Percentiles rank a stretch among this genome's conserved stretches.
phyloP scores from a whole-genome alignment of 1,284 basidiomycete species.

The Moesziomyces parantarcticus region DNA sequence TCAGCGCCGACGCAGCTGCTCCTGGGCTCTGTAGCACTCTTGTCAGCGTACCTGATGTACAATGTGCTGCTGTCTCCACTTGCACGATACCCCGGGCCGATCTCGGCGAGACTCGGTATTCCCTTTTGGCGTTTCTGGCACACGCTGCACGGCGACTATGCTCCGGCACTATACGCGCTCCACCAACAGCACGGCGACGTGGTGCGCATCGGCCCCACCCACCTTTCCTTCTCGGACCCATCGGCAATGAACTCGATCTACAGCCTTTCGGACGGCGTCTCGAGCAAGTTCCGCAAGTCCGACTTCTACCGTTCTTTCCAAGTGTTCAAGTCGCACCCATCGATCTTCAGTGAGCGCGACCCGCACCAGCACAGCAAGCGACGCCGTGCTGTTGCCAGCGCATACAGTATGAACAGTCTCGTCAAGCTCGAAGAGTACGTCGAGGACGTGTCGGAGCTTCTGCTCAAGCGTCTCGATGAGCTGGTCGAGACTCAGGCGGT shows the following conservation, averaged over 20 bases:
- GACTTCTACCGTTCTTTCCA: constrained; percentile 47
- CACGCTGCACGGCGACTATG: constrained; percentile 42
- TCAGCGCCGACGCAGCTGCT: constrained; percentile 18
- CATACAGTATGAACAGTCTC: constrained; percentile 57
- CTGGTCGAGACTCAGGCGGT: constrained; percentile 34
- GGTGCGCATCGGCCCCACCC: constrained; percentile 57
- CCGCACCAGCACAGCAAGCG: constrained; percentile 49
- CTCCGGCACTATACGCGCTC: constrained; percentile 32
- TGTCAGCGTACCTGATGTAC: constrained; percentile 37
- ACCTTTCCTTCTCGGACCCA: constrained; percentile 51
- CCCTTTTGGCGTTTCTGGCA: constrained; percentile 53
- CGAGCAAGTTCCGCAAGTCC: constrained; percentile 54
- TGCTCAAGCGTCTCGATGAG: constrained; percentile 44
- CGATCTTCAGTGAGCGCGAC: constrained; percentile 59
- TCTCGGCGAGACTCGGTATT: constrained; percentile 45
- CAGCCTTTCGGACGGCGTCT: constrained; percentile 42
- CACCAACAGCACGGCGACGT: constrained; percentile 47
- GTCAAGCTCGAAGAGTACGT: constrained; percentile 58
- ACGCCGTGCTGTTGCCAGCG: constrained; percentile 49
- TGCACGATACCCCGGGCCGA: constrained; percentile 45
- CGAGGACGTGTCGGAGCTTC: constrained; percentile 42
- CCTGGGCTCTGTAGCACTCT: constrained; percentile 3
- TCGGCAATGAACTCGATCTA: constrained; percentile 55
- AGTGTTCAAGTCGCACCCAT: constrained; percentile 47
- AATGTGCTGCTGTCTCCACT: constrained; percentile 44